Base-by-base conservation (phyloP, 192 early-diverging fungal genomes). In the Physocladia obscura region DNA sequence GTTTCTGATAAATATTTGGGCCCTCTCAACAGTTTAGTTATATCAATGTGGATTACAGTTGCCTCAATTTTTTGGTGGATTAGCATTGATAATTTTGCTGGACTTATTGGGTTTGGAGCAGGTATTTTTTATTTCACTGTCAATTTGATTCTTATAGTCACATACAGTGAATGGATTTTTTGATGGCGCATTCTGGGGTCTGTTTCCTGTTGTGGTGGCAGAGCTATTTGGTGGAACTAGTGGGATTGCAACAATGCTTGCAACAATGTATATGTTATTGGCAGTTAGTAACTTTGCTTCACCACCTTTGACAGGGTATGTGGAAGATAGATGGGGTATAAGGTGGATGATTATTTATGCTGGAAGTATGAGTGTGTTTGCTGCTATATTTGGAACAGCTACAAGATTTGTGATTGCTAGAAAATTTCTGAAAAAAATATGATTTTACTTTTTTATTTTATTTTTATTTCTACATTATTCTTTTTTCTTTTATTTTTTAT, bases 1-100 rank as follows among this genome's bases (percentile, higher is more conserved):
- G 75, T 76, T 17, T 86, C 89, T 5, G 90, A 91, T 40, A 64
- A 68, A 59, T 60, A 48, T 31, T 51, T 85, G 22, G 90, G 90
- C 24, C 85, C 85, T 55, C 71, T 89, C 69, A 90, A 90, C 70
- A 81, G 82, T 1, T 67, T 89, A 22, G 79, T 79, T 29, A 62
- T 78, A 0, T 84, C 82, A 56, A 75, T 80, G 6, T 19, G 78
- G 19, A 38, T 73, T 4, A 67, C 58, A 13, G 49, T 70, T 0
- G 30, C 78, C 1, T 32, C 73, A 1, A 61, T 79, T 0, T 52
- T 80, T 13, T 15, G 38, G 6, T 65, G 62, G 62, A 0, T 65
- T 11, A 15, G 19, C 27, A 29, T 6, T 21, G 32, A 40, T 5
- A 31, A 30, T 5, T 65, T 65, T 29, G 62, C 24, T 8, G 17